phyloP scores from a whole-genome alignment of 352 stramenopile species.

The Phytophthora macrochlamydospora region DNA sequence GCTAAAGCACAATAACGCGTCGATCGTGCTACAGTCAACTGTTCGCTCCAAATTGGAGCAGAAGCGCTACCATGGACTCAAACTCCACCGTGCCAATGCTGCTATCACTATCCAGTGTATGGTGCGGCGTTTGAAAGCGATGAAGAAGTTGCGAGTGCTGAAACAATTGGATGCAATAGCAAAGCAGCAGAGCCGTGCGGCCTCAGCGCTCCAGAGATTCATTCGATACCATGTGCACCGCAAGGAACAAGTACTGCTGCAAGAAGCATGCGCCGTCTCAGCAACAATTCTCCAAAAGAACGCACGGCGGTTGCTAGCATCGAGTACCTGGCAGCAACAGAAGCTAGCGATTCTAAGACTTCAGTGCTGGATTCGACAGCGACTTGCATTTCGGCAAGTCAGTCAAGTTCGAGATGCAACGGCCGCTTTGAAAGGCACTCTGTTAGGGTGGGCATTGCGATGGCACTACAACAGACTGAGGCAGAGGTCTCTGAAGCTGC shows the following conservation, averaged over 20 bases:
- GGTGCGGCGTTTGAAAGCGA: conserved; percentile 21
- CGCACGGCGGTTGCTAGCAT: conserved; percentile 31
- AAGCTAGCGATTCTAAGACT: conserved; percentile 24
- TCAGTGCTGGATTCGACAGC: conserved; percentile 47
- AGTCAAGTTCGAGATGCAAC: conserved; percentile 18
- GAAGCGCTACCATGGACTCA: conserved; percentile 63
- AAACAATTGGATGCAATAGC: conserved; percentile 16
- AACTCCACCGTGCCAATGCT: conserved; percentile 46
- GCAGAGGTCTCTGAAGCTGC: conserved; percentile 20
- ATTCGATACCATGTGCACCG: conserved; percentile 40
- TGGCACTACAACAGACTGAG: conserved; percentile 22
- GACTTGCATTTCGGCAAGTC: conserved; percentile 9
- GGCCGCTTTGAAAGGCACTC: conserved; percentile 5
- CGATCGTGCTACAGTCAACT: conserved; percentile 65
- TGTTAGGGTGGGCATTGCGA: conserved; percentile 28
- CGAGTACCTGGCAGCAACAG: conserved; percentile 10
- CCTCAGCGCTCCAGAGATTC: conserved; percentile 44
- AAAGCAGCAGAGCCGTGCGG: conserved; percentile 13
- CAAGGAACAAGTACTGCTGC: conserved; percentile 40
- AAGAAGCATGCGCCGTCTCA: conserved; percentile 42
- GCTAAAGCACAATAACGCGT: conserved; percentile 47
- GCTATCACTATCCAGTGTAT: conserved; percentile 52
- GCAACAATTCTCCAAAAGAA: conserved; percentile 59
- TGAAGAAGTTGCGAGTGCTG: conserved; percentile 16
- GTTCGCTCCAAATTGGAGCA: conserved; percentile 60